phyloP scores from a whole-genome alignment of 257 asterid genomes.

The Jacaranda copaia region DNA sequence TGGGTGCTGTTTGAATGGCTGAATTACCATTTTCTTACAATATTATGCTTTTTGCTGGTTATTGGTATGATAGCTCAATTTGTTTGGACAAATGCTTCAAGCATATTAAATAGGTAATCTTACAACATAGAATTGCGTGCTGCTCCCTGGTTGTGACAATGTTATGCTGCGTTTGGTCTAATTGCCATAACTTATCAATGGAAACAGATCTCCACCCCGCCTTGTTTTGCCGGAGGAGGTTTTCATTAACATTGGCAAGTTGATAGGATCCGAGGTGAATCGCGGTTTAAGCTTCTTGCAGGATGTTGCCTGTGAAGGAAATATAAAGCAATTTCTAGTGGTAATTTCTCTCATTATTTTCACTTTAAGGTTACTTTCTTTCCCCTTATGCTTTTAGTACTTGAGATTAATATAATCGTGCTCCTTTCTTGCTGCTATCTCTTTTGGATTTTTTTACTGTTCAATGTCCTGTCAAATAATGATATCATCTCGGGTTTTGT shows the following conservation, averaged over 20 bases:
- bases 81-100: conserved; percentile 68
- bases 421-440: too few species aligned
- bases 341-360: conserved; percentile 43
- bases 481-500: too few species aligned
- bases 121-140: not conserved
- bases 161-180: conserved; percentile 21
- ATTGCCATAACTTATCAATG: conserved; percentile 15
- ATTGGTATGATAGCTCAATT: conserved; percentile 68
- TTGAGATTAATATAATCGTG: too few species aligned
- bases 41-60: conserved; percentile 60
- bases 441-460: too few species aligned
- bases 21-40: conserved; percentile 73
- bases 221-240: conserved; percentile 63
- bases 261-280: conserved; percentile 62
- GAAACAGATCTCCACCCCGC: conserved; percentile 65
- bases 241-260: conserved; percentile 60
- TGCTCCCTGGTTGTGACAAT: conserved; percentile 20
- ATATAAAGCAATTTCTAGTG: conserved; percentile 66
- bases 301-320: conserved; percentile 68
- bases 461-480: too few species aligned
- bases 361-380: not conserved
- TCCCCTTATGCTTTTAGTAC: too few species aligned
- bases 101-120: conserved; percentile 54
- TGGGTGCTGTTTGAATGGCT: conserved; percentile 96
- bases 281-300: conserved; percentile 61